Base-by-base conservation (phyloP, 495 filamentous ascomycete genomes). In the Penicillium malachiteum region DNA sequence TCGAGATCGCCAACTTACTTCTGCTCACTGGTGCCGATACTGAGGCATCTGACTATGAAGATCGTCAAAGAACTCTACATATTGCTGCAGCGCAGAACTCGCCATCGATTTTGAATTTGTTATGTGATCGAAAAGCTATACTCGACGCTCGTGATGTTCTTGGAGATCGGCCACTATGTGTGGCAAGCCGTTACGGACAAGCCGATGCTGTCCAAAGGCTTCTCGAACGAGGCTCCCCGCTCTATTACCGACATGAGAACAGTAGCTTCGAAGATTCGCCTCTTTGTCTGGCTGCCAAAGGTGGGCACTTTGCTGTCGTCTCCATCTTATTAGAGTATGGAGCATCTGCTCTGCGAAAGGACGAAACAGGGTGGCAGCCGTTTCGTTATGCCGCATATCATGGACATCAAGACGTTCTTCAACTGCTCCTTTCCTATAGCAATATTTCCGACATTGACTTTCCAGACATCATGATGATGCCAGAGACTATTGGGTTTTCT, bases 311-410 rank as follows among this genome's bases (percentile, higher is more conserved):
- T 26, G 53, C 59, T 11, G 64, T 78, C n/a, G 72, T 71, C 3
- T 67, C 64, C 16, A 50, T 76, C 16, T 56, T 79, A 0, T 32
- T 80, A 7, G 52, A 60, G 32, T 59, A 59, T 0, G 75, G 75
- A 7, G 74, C 75, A 39, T 73, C 70, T 7, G 60, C 70, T 7
- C 50, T 63, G n/a, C 72, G 71, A 37, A 65, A 66, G 41, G 74
- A 81, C 59, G 71, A 76, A 50, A 40, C 54, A 3, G 69, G 72
- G 7, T 78, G 72, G 72, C 68, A 62, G 16, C 72, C 73, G 6
- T 54, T 71, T 43, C 67, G 69, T 14, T 75, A 75, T 55, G 76
- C 74, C 1, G 70, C 68, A 32, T 71, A 72, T 45, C 49, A 75
- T 58, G 74, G 73, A 14, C 72, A 77, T 50, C 57, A 67, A 1